Evolutionary conservation across 2,329 filamentous ascomycete species (phyloP), one percentile per base, ranked within the genome.

Genomic region (Cladosporium phlei): DNA sequence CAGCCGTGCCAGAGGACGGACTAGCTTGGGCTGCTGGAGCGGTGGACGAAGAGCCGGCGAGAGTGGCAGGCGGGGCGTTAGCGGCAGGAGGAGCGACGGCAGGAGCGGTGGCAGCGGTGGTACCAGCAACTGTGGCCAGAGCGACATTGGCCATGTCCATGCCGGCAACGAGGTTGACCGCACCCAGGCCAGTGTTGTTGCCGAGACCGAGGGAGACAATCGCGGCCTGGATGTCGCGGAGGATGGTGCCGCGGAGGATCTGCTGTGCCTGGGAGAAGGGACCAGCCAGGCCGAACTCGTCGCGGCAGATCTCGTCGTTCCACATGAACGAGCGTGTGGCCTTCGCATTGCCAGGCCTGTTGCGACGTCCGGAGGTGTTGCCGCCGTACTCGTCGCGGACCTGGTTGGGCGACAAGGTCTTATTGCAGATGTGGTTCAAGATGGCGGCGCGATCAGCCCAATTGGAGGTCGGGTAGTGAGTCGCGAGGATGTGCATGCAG

Each of bases 301-400:
- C 40, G 40, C 40, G 40, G 24, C 40, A 44, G 40, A 44, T 21
- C 5, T 44, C 22, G 12, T 44, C 40, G 24, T 44, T 44, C 40
- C 40, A 44, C 21, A 19, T 24, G 10, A 44, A 2, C 5, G 40
- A 44, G 14, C 40, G 40, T 4, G 40, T 19, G 5, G 40, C 30
- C 12, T 33, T 20, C 11, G 16, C n/a, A 16, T 28, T 28, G 21
- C 2, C 17, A 8, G 40, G 40, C 14, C 12, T 2, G 11, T 35
- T 27, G 40, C 40, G 40, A 5, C 12, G 16, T 21, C 40, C 40
- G 16, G 32, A 16, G 14, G 27, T 44, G 40, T 44, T 30, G 10
- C 40, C 40, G 16, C 40, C 40, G 11, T 44, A 44, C 22, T 44
- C 40, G 40, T 44, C 40, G 40, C 40, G 40, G 14, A 44, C 7